Conservation (phyloP, 2,329 filamentous ascomycete genomes). For the Esteya vermicola region DNA sequence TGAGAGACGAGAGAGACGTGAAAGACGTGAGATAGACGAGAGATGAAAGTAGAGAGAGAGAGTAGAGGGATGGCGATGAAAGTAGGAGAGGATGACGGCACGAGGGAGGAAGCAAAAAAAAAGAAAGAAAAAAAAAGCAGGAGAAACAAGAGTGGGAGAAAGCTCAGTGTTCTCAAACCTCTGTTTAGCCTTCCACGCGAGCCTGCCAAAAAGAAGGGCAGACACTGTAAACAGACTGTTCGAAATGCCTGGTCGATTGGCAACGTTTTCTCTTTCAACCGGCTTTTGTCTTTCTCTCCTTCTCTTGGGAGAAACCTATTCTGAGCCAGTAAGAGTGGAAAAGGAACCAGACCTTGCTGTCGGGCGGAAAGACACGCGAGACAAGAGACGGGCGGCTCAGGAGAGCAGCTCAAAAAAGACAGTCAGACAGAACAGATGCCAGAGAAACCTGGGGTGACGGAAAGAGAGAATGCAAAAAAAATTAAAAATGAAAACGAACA, state of each 20-base stretch:
- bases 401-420: too few species aligned
- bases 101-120: conserved; percentile 4
- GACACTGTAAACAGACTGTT: neutral
- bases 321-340: too few species aligned
- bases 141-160: neutral
- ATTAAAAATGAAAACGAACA: neutral
- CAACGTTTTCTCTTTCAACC: neutral
- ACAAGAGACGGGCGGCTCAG: too few species aligned
- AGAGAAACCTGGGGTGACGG: neutral
- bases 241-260: too few species aligned
- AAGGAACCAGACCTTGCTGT: too few species aligned
- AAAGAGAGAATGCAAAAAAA: neutral
- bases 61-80: neutral
- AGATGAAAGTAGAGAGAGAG: neutral
- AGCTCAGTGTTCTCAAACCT: conserved; percentile 6
- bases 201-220: neutral
- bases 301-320: too few species aligned
- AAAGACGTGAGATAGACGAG: neutral
- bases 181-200: neutral
- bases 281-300: too few species aligned
- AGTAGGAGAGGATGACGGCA: neutral
- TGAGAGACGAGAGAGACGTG: neutral
- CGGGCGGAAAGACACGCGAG: too few species aligned
- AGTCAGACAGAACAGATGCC: conserved; percentile 5
- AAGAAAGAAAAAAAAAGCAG: neutral